These are phyloP conservation scores for Lyophyllum atratum DNA, from an alignment of 768 basidiomycete species.

Conservation along the genomic window DNA sequence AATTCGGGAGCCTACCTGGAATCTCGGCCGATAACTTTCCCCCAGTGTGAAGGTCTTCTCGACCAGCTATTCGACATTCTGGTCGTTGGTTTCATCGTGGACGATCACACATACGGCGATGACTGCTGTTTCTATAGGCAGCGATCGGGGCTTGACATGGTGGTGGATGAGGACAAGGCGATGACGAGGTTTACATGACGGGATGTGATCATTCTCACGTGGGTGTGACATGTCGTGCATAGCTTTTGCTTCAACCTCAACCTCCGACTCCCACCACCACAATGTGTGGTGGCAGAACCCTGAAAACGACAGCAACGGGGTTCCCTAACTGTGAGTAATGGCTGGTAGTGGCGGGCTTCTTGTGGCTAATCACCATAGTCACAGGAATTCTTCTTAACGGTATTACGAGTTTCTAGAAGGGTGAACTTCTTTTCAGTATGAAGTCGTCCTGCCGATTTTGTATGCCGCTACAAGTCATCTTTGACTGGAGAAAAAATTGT, in stretches of 20 bases:
- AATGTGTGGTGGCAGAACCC: not conserved
- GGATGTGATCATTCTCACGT: not conserved
- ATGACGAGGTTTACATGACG: not conserved
- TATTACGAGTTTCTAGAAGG: too few species aligned
- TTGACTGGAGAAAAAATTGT: not conserved
- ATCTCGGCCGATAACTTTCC: not conserved
- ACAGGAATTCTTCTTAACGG: not conserved
- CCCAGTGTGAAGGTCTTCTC: not conserved
- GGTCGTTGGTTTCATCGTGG: not conserved
- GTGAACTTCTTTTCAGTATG: not conserved
- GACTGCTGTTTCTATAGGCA: slow-evolving; percentile 5
- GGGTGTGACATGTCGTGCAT: slow-evolving; percentile 3
- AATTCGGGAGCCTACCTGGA: slow-evolving; percentile 9
- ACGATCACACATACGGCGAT: slow-evolving; percentile 6
- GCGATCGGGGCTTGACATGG: not conserved
- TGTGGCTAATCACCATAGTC: not conserved
- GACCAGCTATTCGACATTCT: not conserved
- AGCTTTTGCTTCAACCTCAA: not conserved
- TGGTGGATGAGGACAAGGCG: not conserved
- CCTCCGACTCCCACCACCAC: not conserved
- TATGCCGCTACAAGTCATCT: not conserved
- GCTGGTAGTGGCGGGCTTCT: not conserved
- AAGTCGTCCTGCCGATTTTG: not conserved
- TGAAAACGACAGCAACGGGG: not conserved
- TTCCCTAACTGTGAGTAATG: not conserved